These are phyloP conservation scores for Monosporascus ibericus DNA, from an alignment of 2,329 filamentous ascomycete genomes.

Conservation along the genomic window DNA sequence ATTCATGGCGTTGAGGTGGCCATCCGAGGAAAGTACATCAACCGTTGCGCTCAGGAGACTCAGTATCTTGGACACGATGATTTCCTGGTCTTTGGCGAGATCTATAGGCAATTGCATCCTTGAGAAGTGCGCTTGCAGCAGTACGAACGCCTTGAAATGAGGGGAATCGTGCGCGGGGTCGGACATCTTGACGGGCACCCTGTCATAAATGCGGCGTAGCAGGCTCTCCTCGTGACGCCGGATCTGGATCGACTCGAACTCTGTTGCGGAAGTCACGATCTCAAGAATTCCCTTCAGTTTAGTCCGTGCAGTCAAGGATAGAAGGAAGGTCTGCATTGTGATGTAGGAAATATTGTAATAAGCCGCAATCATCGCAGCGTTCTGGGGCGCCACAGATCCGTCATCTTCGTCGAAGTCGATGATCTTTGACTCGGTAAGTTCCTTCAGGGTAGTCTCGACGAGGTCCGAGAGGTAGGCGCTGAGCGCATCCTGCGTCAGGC, in stretches of 20 bases:
- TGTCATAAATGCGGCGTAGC: conserved; percentile 87
- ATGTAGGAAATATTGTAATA: conserved; percentile 99
- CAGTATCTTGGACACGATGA: conserved; percentile 77
- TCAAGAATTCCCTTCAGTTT: conserved; percentile 97
- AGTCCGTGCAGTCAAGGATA: conserved; percentile 81
- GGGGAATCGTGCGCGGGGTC: conserved; percentile 84
- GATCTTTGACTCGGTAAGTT: conserved; percentile 87
- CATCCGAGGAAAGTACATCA: conserved; percentile 91
- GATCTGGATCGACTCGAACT: conserved; percentile 94
- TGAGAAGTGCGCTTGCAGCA: conserved; percentile 95
- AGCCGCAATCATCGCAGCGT: conserved; percentile 94
- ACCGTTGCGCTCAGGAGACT: conserved; percentile 87
- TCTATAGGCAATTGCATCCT: conserved; percentile 95
- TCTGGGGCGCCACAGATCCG: conserved; percentile 80
- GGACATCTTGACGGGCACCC: conserved; percentile 91
- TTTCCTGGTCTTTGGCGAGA: conserved; percentile 90
- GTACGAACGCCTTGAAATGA: conserved; percentile 96
- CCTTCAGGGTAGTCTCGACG: conserved; percentile 86
- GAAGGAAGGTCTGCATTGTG: conserved; percentile 96
- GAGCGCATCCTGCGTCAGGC: conserved; percentile 86
- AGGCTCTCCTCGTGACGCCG: conserved; percentile 85
- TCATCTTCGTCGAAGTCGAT: conserved; percentile 94
- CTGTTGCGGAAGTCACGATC: conserved; percentile 92
- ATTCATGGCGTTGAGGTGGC: conserved; percentile 93
- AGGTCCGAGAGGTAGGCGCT: conserved; percentile 91